Conservation (phyloP, 257 asterid species). For the Echites panduratus region DNA sequence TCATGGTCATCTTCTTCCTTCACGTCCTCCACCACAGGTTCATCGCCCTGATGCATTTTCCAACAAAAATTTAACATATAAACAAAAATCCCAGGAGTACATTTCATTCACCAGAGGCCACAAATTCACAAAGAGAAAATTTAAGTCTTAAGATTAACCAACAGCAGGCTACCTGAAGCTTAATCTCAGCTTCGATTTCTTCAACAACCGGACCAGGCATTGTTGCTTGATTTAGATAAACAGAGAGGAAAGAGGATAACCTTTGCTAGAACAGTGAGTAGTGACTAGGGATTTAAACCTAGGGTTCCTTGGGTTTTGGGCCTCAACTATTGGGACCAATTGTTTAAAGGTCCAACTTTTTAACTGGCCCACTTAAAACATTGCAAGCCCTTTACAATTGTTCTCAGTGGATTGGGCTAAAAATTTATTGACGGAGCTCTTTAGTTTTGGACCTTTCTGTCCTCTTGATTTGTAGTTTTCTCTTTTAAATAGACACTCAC, state of each 20-base stretch:
- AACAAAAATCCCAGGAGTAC: neutral
- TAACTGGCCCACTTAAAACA: neutral
- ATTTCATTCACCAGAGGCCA: neutral
- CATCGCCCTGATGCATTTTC: conserved; percentile 35
- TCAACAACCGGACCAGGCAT: conserved; percentile 86
- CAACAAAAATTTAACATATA: neutral
- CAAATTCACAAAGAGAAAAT: neutral
- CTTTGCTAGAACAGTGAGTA: neutral
- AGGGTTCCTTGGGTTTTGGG: conserved; percentile 20
- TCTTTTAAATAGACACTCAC: too few relatives aligned
- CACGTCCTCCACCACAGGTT: conserved; percentile 72
- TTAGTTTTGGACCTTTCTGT: too few relatives aligned
- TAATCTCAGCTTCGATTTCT: conserved; percentile 43
- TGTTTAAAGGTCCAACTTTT: neutral
- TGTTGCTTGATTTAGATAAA: conserved; percentile 4
- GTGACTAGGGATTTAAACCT: neutral
- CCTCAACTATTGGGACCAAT: neutral
- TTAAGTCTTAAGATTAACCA: too few relatives aligned
- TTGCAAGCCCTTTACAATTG: too few relatives aligned
- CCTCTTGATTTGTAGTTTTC: too few relatives aligned
- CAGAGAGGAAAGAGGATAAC: conserved; percentile 12
- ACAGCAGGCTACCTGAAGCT: conserved; percentile 32
- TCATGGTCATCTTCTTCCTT: conserved; percentile 75
- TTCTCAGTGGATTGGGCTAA: too few relatives aligned
- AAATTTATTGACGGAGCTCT: too few relatives aligned